Conservation (phyloP, 1,284 basidiomycete genomes). For the Inonotus hispidus region DNA sequence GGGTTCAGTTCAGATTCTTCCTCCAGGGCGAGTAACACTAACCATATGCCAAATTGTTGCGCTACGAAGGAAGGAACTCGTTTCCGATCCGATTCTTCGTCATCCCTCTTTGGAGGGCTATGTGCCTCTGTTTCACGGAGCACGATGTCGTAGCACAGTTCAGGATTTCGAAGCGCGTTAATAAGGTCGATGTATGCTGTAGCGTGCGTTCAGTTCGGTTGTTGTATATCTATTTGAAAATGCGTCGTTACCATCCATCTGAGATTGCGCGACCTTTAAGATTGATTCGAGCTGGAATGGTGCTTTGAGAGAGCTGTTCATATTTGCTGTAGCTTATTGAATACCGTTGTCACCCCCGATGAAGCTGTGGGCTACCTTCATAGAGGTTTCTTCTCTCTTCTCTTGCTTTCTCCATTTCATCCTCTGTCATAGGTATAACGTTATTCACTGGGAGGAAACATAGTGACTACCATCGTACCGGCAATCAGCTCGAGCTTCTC, state of each 20-base stretch:
- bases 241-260: slow-evolving; percentile 52
- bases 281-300: slow-evolving; percentile 61
- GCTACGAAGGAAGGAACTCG: slow-evolving; percentile 47
- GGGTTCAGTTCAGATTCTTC: not conserved
- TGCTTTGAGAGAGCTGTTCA: slow-evolving; percentile 37
- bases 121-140: slow-evolving; percentile 49
- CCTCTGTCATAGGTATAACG: slow-evolving; percentile 43
- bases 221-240: not conserved
- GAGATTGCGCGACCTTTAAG: slow-evolving; percentile 61
- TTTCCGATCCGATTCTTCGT: slow-evolving; percentile 28
- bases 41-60: slow-evolving; percentile 55
- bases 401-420: slow-evolving; percentile 51
- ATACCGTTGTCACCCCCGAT: not conserved
- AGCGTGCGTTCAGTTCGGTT: not conserved
- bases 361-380: slow-evolving; percentile 12
- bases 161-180: slow-evolving; percentile 52
- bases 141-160: slow-evolving; percentile 51
- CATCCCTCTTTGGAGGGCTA: slow-evolving; percentile 32
- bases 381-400: slow-evolving; percentile 27
- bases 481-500: slow-evolving; percentile 75
- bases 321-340: not conserved
- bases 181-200: slow-evolving; percentile 65
- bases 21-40: slow-evolving; percentile 19
- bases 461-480: slow-evolving; percentile 38
- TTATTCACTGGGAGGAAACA: slow-evolving; percentile 1